Evolutionary conservation across 192 early-diverging fungal genomes (phyloP), one percentile per base, ranked within the genome.

Genomic region (Martensiomyces pterosporus): DNA sequence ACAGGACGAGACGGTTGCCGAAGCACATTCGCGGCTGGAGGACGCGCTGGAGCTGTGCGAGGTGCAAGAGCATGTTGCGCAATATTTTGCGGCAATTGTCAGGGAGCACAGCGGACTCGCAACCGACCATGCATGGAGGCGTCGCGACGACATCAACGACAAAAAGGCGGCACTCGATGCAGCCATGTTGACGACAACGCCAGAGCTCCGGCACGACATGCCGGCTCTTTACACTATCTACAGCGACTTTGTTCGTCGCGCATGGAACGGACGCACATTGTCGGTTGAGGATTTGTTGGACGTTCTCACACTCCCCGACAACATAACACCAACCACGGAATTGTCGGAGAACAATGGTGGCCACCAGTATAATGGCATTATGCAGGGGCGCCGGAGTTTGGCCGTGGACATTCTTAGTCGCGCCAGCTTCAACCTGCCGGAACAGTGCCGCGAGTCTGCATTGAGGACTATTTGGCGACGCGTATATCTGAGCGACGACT

Each of bases 381-480:
- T 66, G 14, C 42, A 33, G 32, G 62, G 57, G 17, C 70, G 64
- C 35, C 43, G 25, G 22, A 39, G 47, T 29, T 21, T 73, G 39
- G 70, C 70, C 7, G 37, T 66, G 15, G 55, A 73, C 39, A 61
- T 73, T 4, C 53, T 73, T 5, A 57, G 63, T 17, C 58, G 70
- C n/a, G 48, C 62, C 22, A 52, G 49, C 42, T 41, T 52, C 27
- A 45, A 27, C 15, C 25, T 66, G 15, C 40, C 70, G 0, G 63
- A 57, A 16, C 54, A 40, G 45, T 38, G 52, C 9, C 44, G 52
- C 5, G 49, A 55, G n/a, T 52, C 63, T 6, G 50, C 58, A 2
- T 18, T 73, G 24, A 39, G 49, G 6, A 61, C 64, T 10, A 58
- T 62, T 18, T 73, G 70, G 70, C 64, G 70, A n/a, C 70, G 70